phyloP scores from a whole-genome alignment of 768 basidiomycete species.

The Boletus rufocinnamomeus region DNA sequence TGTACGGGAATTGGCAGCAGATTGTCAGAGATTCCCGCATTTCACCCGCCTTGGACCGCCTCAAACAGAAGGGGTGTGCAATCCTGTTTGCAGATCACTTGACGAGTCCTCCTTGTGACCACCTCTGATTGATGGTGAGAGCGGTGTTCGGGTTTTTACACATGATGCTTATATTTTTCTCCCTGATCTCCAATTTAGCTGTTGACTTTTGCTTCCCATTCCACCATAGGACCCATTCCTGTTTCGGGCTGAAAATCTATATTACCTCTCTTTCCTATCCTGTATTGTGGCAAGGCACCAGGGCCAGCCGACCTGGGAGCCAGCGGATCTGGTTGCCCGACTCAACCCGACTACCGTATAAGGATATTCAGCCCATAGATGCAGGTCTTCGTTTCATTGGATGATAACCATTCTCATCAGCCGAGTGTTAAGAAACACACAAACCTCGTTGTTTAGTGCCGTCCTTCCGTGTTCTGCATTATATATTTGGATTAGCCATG shows the following conservation, averaged over 20 bases:
- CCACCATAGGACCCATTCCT: not conserved
- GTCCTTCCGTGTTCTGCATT: not conserved
- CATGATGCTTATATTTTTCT: not conserved
- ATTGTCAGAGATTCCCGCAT: slow-evolving; percentile 43
- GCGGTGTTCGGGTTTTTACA: not conserved
- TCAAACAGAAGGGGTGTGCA: slow-evolving; percentile 37
- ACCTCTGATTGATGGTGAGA: slow-evolving; percentile 19
- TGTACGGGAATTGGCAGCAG: slow-evolving; percentile 57
- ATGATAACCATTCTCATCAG: not conserved
- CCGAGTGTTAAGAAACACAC: not conserved
- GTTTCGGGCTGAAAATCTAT: not conserved
- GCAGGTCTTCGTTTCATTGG: not conserved
- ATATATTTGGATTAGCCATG: not conserved
- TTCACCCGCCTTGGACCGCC: slow-evolving; percentile 28
- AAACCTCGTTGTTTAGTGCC: not conserved
- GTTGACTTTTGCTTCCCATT: not conserved
- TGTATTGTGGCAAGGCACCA: not conserved
- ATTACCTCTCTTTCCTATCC: not conserved
- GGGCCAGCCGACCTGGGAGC: not conserved
- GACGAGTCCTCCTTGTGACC: slow-evolving; percentile 19
- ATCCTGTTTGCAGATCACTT: slow-evolving; percentile 26
- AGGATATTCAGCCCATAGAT: not conserved
- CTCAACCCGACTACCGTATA: not conserved
- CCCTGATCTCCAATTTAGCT: not conserved
- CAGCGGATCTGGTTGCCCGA: not conserved